Base-by-base conservation (phyloP, 768 basidiomycete species). In the Agrocybe praecox region DNA sequence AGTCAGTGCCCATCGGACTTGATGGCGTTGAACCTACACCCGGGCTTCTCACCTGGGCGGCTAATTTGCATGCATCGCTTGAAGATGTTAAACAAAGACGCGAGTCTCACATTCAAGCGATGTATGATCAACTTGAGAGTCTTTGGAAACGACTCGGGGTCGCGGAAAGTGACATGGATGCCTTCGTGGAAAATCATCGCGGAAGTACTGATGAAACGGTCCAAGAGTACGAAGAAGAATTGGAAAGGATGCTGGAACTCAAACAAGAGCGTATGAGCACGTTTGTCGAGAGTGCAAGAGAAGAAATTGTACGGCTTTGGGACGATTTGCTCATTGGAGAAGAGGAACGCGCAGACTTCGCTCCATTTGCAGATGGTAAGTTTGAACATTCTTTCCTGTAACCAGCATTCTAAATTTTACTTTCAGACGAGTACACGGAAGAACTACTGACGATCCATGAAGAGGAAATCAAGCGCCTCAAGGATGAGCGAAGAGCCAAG, bases 51-150 rank as follows among this genome's bases (percentile, higher is more conserved):
- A 64, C 76, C 8, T 94, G 94, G 86, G 87, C 90, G 0, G 77
- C 82, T 26, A 72, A 74, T 17, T 74, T 86, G 55, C 80, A 79
- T 49, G 56, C 74, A 5, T 79, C 85, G 49, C 80, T 97, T 53
- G 86, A 88, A 56, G 87, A 90, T 14, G 77, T 86, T 49, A 94
- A 94, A 72, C 80, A 81, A 34, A 75, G 81, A 26, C 81, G 95
- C 12, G 94, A 96, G 65, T 74, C 83, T 1, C 86, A 88, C 61
- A 98, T 99, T 26, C 96, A 99, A 69, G 82, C 87, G 0, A 89
- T 98, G 79, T 99, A 95, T 66, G 94, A 98, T 70, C 87, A 94
- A 60, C 81, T 99, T 1, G 96, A 96, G 68, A 86, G 86, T 0
- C 80, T 98, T 2, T 99, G 96, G 96, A 81, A 81, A 56, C 76